Evolutionary conservation across 2,329 filamentous ascomycete species (phyloP).

Genomic region (Clarireedia sp.): DNA sequence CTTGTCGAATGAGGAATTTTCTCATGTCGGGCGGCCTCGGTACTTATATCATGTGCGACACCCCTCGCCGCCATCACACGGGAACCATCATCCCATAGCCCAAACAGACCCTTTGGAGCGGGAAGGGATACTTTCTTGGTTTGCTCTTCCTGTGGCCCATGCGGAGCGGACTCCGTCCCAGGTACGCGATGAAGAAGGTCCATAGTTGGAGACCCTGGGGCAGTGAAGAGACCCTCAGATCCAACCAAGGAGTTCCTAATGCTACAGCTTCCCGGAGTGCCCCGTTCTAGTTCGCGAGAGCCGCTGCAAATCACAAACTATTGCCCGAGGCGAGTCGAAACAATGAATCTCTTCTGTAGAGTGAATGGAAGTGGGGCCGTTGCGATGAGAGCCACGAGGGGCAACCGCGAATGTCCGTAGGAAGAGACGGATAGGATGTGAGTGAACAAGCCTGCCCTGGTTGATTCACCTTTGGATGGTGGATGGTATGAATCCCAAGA

Average conservation of each 20-base stretch:
- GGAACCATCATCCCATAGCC: not conserved
- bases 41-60: not conserved
- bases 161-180: not conserved
- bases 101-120: conserved; percentile 1
- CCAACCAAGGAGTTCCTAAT: not conserved
- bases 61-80: not conserved
- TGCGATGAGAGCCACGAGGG: no score
- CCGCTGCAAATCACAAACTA: not conserved
- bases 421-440: no score
- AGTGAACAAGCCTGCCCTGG: not conserved
- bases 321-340: no score
- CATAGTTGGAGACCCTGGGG: not conserved
- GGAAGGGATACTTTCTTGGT: not conserved
- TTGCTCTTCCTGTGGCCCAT: not conserved
- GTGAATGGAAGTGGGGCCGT: no score
- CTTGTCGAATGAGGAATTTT: not conserved
- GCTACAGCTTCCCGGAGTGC: not conserved
- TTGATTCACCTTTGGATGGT: no score
- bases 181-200: no score
- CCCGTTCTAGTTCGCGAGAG: not conserved
- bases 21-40: not conserved
- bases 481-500: not conserved
- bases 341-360: no score
- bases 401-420: no score
- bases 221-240: not conserved